These are phyloP conservation scores for Colletotrichum sp. DNA, from an alignment of 2,329 filamentous ascomycete species.

Conservation along the genomic window DNA sequence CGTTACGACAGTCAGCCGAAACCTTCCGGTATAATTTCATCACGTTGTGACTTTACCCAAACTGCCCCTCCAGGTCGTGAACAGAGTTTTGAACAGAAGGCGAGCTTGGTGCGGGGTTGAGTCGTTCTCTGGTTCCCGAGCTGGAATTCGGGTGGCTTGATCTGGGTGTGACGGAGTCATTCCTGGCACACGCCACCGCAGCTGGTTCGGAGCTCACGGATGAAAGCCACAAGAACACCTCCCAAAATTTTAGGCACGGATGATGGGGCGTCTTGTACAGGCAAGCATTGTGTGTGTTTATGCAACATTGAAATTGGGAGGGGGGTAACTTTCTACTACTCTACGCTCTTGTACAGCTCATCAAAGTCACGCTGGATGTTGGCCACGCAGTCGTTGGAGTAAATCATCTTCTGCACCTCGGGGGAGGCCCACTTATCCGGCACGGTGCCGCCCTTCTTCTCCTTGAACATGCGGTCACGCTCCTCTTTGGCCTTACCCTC, in stretches of 20 bases:
- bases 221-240: constrained; percentile 3
- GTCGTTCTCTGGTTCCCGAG: background rate
- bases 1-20: background rate
- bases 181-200: background rate
- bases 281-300: background rate
- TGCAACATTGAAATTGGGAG: background rate
- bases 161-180: background rate
- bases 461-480: constrained; percentile 60
- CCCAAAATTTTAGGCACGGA: background rate
- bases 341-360: constrained; percentile 43
- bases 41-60: background rate
- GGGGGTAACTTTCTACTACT: constrained; percentile 6
- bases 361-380: constrained; percentile 59
- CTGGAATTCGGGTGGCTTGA: background rate
- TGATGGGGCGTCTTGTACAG: background rate
- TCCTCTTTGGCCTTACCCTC: constrained; percentile 64
- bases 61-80: background rate
- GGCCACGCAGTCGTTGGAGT: constrained; percentile 65
- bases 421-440: constrained; percentile 76
- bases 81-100: background rate
- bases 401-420: constrained; percentile 71
- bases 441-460: constrained; percentile 55
- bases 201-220: constrained; percentile 12
- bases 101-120: background rate
- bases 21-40: constrained; percentile 14